Base-by-base conservation (phyloP, 2,329 filamentous ascomycete genomes). In the Exophiala xenobiotica region DNA sequence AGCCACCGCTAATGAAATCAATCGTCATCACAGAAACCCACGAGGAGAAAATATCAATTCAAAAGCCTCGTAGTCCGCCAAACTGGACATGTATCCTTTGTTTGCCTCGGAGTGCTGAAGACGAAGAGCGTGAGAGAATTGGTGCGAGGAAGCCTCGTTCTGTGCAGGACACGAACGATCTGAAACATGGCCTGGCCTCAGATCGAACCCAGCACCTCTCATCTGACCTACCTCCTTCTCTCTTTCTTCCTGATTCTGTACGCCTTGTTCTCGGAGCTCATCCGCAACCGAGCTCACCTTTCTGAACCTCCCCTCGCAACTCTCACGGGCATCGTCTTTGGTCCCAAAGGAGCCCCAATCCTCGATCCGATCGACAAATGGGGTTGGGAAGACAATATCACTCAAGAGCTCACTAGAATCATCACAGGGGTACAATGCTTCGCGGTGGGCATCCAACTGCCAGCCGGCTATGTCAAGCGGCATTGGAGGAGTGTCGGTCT, bases 341-440 rank as follows among this genome's bases (percentile, higher is more conserved):
- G 90, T 0, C 90, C 90, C 12, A 84, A 90, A 74, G 89, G 85
- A 31, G 88, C 88, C 53, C 83, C 90, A 63, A 77, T 95, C 31
- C 91, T 95, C 67, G 76, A 92, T 65, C 90, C 86, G 46, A 27
- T 47, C 7, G 65, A 72, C 52, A 76, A 77, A 51, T 95, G 90
- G 90, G 88, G 89, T 53, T 91, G 86, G 62, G 82, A 85, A 58
- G 90, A 95, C 71, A 86, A 91, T 59, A 83, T 93, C 66, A 95
- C 90, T 9, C 80, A 95, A 58, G 90, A 95, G 67, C 91, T 93
- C 74, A 90, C 90, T 38, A 85, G 90, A 60, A 87, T 95, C 62
- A 89, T 95, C 58, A 80, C 95, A 37, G 90, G 95, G 57, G 88
- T 95, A 24, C 90, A 95, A 75, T 95, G 90, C 73, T 95, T 95